A percentile compares a stretch with the other conserved stretches of the same genome.
phyloP scores from a whole-genome alignment of 169 alveolate species.

The Plasmodium reichenowi region DNA sequence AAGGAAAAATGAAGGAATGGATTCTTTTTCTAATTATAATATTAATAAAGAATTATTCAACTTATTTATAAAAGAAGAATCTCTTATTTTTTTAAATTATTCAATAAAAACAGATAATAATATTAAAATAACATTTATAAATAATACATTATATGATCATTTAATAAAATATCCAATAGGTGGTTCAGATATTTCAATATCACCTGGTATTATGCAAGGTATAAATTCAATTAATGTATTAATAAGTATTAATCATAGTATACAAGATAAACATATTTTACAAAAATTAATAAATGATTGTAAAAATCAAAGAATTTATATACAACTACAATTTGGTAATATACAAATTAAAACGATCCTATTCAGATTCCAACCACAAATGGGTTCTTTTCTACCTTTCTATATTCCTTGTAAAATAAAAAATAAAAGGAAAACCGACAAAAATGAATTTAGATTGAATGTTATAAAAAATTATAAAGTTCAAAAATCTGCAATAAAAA shows the following conservation, averaged over 20 bases:
- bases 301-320: constrained; percentile 49
- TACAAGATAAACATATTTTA: constrained; percentile 9
- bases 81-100: constrained; percentile 64
- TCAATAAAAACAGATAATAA: constrained; percentile 25
- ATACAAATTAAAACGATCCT: constrained; percentile 38
- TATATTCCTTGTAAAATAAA: constrained; percentile 43
- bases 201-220: constrained; percentile 75
- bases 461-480: constrained; percentile 46
- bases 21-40: neutral
- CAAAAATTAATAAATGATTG: constrained; percentile 30
- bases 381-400: constrained; percentile 53
- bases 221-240: constrained; percentile 40
- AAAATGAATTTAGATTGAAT: constrained; percentile 46
- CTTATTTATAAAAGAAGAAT: constrained; percentile 45
- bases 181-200: constrained; percentile 59
- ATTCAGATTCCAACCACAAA: constrained; percentile 64
- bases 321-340: constrained; percentile 34
- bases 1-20: neutral
- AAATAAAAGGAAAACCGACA: neutral
- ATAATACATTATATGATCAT: constrained; percentile 40
- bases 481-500: constrained; percentile 52
- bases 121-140: constrained; percentile 33
- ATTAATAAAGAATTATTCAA: constrained; percentile 7
- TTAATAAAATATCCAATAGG: constrained; percentile 46
- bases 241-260: constrained; percentile 30